Evolutionary conservation across 148 eudicot species (phyloP).

Genomic region (Nepenthes mirabilis): DNA sequence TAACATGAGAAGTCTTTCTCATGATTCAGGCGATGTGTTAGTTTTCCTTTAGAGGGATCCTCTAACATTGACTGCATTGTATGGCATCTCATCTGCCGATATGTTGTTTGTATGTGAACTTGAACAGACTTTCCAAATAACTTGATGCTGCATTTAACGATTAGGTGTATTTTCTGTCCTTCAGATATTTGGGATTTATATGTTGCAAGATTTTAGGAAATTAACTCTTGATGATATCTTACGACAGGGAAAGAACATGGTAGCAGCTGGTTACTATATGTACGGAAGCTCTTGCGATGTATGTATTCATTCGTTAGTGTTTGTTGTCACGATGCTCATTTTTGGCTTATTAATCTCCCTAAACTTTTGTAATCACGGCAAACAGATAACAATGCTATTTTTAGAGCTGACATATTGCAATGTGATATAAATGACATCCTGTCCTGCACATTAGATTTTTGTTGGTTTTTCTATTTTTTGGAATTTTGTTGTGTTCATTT

Average conservation of each 20-base stretch:
- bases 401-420: not conserved
- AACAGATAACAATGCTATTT: not conserved
- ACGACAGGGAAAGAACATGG: conserved; percentile 73
- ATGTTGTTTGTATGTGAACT: not conserved
- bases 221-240: conserved; percentile 64
- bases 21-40: conserved; percentile 73
- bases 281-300: conserved; percentile 99
- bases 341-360: not conserved
- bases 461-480: not conserved
- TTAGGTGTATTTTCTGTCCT: conserved; percentile 6
- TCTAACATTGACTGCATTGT: conserved; percentile 98
- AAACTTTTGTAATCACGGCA: not conserved
- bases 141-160: conserved; percentile 3
- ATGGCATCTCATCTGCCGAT: conserved; percentile 6
- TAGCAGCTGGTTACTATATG: conserved; percentile 98
- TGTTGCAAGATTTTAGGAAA: conserved; percentile 47
- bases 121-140: not conserved
- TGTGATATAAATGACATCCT: not conserved
- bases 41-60: conserved; percentile 93
- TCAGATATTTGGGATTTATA: conserved; percentile 93
- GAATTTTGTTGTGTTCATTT: not conserved
- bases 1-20: conserved; percentile 1
- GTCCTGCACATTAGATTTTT: not conserved
- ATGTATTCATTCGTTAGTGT: conserved; percentile 2
- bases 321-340: not conserved